These are phyloP conservation scores for Chrysosporium queenslandicum DNA, from an alignment of 2,329 filamentous ascomycete species.

Conservation along the genomic window DNA sequence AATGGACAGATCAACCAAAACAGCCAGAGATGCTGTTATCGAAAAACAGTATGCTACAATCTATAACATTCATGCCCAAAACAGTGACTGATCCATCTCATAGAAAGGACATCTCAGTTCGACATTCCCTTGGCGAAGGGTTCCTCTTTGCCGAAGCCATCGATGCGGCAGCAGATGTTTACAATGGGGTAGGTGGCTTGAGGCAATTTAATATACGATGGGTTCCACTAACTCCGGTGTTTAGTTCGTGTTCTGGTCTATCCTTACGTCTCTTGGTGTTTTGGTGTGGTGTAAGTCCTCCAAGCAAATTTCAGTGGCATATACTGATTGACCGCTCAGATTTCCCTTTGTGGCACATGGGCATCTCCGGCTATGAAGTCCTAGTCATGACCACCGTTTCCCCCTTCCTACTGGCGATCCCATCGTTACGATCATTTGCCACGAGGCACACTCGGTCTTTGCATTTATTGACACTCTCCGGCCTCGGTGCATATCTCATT, in stretches of 20 bases:
- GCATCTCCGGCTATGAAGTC: conserved; percentile 90
- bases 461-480: conserved; percentile 67
- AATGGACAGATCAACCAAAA: conserved; percentile 42
- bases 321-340: conserved; percentile 42
- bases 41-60: conserved; percentile 63
- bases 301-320: neutral
- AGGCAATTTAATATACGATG: conserved; percentile 1
- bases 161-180: conserved; percentile 78
- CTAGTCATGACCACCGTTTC: conserved; percentile 76
- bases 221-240: conserved; percentile 20
- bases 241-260: conserved; percentile 91
- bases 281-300: conserved; percentile 76
- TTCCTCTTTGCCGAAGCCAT: conserved; percentile 67
- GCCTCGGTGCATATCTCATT: conserved; percentile 69
- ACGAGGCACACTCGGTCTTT: conserved; percentile 58
- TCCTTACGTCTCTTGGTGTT: conserved; percentile 78
- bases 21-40: conserved; percentile 39
- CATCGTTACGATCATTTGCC: conserved; percentile 56
- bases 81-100: conserved; percentile 18
- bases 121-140: conserved; percentile 56
- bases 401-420: conserved; percentile 66
- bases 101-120: conserved; percentile 67
- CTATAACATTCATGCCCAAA: neutral
- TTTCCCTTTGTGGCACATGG: conserved; percentile 98
- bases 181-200: conserved; percentile 62